Base-by-base conservation (phyloP, 2,329 filamentous ascomycete genomes). In the Trichoderma hamatum region DNA sequence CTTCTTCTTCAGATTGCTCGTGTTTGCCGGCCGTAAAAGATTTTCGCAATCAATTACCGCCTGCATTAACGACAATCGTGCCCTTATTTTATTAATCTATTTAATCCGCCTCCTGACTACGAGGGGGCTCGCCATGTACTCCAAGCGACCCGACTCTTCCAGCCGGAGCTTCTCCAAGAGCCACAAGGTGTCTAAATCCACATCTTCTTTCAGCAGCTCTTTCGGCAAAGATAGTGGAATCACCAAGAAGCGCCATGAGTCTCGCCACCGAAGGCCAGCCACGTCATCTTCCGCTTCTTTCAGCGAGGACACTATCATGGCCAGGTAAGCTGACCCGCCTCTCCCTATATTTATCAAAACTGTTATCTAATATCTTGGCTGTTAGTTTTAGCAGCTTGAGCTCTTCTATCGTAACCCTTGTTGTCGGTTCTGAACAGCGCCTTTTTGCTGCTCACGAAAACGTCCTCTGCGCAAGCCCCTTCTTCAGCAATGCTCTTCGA, bases 371-470 rank as follows among this genome's bases (percentile, higher is more conserved):
- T 1, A 46, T 59, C 1, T 39, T 7, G 26, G 32, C 32, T 19
- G 16, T 43, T n/a, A 43, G 39, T 70, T 55, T 68, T 71, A 90
- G 88, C 70, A 86, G 81, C 68, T 77, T 89, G 69, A 86, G 85
- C 30, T 91, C 90, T 3, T 83, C 90, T 55, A 92, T 96, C 77
- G 87, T 96, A 73, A 96, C 92, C 11, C 86, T 96, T 71, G 88
- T 92, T 74, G 88, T 96, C 74, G 93, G 93, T n/a, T 86, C 86
- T 5, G 90, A 94, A 73, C 90, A 94, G 78, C 89, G 94, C 26
- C 90, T 97, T 73, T 97, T 97, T 77, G 94, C 94, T 46, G 93
- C 93, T 7, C 94, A 97, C 79, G 92, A 97, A 83, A 91, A 96
- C 73, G 87, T 97, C 71, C 89, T 97, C 70, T 87, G 85, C 77